Evolutionary conservation across 2,329 filamentous ascomycete genomes (phyloP).

Genomic region (Graphilbum sp.): DNA sequence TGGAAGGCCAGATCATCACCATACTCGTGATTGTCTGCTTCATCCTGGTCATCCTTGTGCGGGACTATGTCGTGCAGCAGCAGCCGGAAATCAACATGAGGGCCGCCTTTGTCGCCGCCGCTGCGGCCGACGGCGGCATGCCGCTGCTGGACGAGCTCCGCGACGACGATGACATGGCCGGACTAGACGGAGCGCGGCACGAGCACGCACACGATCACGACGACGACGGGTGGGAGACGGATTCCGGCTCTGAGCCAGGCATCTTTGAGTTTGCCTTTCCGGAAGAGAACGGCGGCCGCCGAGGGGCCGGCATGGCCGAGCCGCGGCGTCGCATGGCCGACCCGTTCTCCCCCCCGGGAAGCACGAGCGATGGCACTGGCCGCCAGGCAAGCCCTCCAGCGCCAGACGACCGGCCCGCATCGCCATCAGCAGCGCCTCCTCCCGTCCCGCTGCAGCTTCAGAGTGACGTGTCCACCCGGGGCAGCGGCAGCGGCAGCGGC

Average conservation of each 20-base stretch:
- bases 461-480: background rate
- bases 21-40: slow-evolving; percentile 82
- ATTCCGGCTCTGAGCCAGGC: background rate
- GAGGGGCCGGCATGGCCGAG: too few relatives aligned
- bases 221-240: background rate
- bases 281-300: background rate
- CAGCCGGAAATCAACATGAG: slow-evolving; percentile 83
- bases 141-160: background rate
- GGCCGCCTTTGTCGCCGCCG: slow-evolving; percentile 35
- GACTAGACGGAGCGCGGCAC: too few relatives aligned
- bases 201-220: too few relatives aligned
- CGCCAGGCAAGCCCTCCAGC: background rate
- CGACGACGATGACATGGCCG: too few relatives aligned
- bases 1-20: slow-evolving; percentile 91
- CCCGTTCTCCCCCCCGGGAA: too few relatives aligned
- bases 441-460: too few relatives aligned
- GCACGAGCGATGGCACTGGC: too few relatives aligned
- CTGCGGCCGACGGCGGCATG: background rate
- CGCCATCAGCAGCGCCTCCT: too few relatives aligned
- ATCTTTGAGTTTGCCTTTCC: too few relatives aligned
- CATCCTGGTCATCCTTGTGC: slow-evolving; percentile 89
- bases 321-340: too few relatives aligned
- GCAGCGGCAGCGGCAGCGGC: background rate
- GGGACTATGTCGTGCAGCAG: slow-evolving; percentile 97
- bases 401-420: background rate